These are phyloP conservation scores for Ascochyta fabae DNA, from an alignment of 2,329 filamentous ascomycete genomes.

Conservation along the genomic window DNA sequence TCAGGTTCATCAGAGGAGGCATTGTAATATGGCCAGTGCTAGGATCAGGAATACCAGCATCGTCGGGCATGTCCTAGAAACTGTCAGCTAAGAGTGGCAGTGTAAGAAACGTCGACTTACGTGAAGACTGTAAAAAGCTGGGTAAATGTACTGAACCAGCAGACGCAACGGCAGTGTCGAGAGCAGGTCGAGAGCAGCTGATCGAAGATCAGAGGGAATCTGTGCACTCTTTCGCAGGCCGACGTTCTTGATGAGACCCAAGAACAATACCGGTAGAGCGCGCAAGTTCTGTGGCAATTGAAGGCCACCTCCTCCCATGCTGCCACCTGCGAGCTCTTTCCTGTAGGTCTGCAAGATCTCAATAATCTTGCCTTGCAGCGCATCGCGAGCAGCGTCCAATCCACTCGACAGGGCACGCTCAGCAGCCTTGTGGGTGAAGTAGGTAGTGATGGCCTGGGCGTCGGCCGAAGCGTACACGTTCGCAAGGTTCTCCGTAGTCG, in stretches of 20 bases:
- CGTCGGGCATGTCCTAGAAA: slow-evolving; percentile 94
- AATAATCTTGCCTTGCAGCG: slow-evolving; percentile 86
- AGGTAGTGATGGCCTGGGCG: slow-evolving; percentile 89
- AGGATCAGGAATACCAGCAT: slow-evolving; percentile 82
- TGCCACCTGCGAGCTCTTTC: slow-evolving; percentile 94
- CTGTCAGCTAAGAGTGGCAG: slow-evolving; percentile 58
- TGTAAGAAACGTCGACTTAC: slow-evolving; percentile 16
- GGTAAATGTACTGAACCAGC: slow-evolving; percentile 85
- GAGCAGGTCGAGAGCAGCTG: slow-evolving; percentile 89
- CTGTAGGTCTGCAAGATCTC: slow-evolving; percentile 95
- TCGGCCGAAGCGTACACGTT: slow-evolving; percentile 95
- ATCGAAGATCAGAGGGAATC: slow-evolving; percentile 73
- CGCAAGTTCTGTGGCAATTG: slow-evolving; percentile 94
- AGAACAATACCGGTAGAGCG: slow-evolving; percentile 85
- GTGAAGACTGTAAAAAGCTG: slow-evolving; percentile 46
- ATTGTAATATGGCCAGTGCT: slow-evolving; percentile 88
- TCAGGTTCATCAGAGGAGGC: slow-evolving; percentile 83
- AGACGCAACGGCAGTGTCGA: slow-evolving; percentile 91
- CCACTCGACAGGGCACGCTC: slow-evolving; percentile 86
- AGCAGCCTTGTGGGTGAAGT: slow-evolving; percentile 97
- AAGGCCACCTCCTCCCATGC: slow-evolving; percentile 88
- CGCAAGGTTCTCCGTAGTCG: slow-evolving; percentile 87
- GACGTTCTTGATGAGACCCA: slow-evolving; percentile 95
- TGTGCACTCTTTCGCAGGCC: slow-evolving; percentile 49
- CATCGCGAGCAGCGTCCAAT: slow-evolving; percentile 88